Percentiles rank a stretch among this genome's conserved stretches.
phyloP scores from a whole-genome alignment of 768 basidiomycete species.

The Coprinopsis marcescibilis region DNA sequence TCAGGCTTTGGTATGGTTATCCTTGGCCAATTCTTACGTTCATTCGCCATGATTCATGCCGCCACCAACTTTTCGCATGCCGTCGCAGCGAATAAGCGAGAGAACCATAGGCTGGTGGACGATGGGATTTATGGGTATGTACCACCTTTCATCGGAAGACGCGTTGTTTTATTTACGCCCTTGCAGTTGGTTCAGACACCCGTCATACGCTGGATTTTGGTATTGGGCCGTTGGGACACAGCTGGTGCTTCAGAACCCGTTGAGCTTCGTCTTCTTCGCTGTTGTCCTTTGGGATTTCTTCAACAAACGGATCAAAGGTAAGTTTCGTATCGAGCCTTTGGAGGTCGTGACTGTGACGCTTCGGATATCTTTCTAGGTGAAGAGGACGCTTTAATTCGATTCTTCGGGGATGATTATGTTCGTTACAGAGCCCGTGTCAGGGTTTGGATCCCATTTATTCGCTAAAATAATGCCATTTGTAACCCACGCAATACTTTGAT shows the following conservation, averaged over 20 bases:
- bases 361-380: constrained; percentile 42
- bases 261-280: constrained; percentile 63
- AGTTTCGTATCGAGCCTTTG: constrained; percentile 21
- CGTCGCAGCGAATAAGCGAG: constrained; percentile 69
- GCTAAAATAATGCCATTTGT: constrained; percentile 27
- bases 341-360: neutral
- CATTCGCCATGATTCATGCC: constrained; percentile 95
- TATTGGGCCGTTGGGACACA: constrained; percentile 98
- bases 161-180: neutral
- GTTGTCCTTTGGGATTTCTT: constrained; percentile 85
- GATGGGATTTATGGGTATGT: constrained; percentile 79
- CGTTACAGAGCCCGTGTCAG: constrained; percentile 71
- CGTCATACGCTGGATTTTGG: constrained; percentile 95
- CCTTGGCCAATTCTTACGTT: constrained; percentile 73
- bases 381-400: constrained; percentile 69
- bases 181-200: constrained; percentile 80
- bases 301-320: constrained; percentile 70
- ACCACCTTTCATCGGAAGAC: neutral
- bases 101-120: constrained; percentile 76
- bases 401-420: constrained; percentile 88
- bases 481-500: too few species aligned
- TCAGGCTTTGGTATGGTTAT: constrained; percentile 57
- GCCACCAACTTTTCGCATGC: constrained; percentile 90
- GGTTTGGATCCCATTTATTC: constrained; percentile 85
- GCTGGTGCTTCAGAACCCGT: constrained; percentile 80